Evolutionary conservation across 2,329 filamentous ascomycete species (phyloP).

Genomic region (Aspergillus spinulosporus): DNA sequence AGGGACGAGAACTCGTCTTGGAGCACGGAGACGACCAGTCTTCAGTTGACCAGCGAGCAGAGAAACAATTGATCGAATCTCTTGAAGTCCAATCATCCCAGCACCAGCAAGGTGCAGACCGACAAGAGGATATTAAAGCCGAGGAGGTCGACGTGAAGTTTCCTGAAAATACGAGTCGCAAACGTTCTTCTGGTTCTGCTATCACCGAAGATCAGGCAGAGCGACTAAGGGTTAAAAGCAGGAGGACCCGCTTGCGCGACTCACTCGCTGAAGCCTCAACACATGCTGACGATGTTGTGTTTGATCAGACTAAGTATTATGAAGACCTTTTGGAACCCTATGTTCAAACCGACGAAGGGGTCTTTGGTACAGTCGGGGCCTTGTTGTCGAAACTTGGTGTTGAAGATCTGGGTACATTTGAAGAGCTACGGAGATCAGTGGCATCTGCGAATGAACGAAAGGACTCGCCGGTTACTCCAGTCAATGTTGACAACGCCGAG

Average conservation of each 20-base stretch:
- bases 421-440: slow-evolving; percentile 37
- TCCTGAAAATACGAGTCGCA: slow-evolving; percentile 50
- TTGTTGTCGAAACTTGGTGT: slow-evolving; percentile 56
- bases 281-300: slow-evolving; percentile 49
- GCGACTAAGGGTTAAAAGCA: slow-evolving; percentile 59
- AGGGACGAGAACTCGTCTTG: slow-evolving; percentile 14
- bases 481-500: slow-evolving; percentile 23
- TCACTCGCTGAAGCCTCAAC: slow-evolving; percentile 51
- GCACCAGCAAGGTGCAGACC: slow-evolving; percentile 22
- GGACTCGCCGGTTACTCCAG: slow-evolving; percentile 20
- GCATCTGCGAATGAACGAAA: slow-evolving; percentile 20
- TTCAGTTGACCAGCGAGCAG: slow-evolving; percentile 37
- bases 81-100: slow-evolving; percentile 34
- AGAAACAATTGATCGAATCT: slow-evolving; percentile 40
- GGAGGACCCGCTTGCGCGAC: slow-evolving; percentile 61
- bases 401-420: slow-evolving; percentile 45
- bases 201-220: slow-evolving; percentile 60
- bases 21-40: slow-evolving; percentile 35
- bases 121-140: slow-evolving; percentile 25
- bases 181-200: slow-evolving; percentile 62
- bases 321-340: slow-evolving; percentile 56
- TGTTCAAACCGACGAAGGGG: slow-evolving; percentile 57
- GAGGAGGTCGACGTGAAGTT: slow-evolving; percentile 37
- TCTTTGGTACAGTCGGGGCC: slow-evolving; percentile 56
- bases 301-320: slow-evolving; percentile 56